A percentile compares a stretch with the other conserved stretches of the same genome.
Conservation (phyloP, 1,284 basidiomycete genomes). For the Neonothopanus nambi region DNA sequence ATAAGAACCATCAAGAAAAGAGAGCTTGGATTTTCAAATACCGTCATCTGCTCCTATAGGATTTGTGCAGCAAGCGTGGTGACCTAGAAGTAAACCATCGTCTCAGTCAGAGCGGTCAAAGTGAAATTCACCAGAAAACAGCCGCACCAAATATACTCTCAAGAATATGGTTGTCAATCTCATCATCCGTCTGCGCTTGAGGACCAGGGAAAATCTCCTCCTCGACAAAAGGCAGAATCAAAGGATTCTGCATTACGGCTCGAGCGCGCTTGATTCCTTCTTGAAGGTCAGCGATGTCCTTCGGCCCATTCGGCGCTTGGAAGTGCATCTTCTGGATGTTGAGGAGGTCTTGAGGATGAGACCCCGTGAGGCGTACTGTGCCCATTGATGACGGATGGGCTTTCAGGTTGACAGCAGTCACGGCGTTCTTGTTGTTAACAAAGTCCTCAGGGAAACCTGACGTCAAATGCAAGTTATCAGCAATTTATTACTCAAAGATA, state of each 20-base stretch:
- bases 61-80: slow-evolving; percentile 34
- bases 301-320: slow-evolving; percentile 23
- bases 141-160: slow-evolving; percentile 27
- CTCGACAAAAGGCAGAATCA: slow-evolving; percentile 24
- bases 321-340: slow-evolving; percentile 32
- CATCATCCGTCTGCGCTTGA: slow-evolving; percentile 24
- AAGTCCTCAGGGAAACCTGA: slow-evolving; percentile 23
- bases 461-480: background rate
- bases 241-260: slow-evolving; percentile 20
- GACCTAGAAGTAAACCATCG: slow-evolving; percentile 19
- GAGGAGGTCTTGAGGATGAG: slow-evolving; percentile 31
- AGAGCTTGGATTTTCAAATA: slow-evolving; percentile 10
- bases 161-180: slow-evolving; percentile 24
- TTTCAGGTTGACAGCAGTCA: slow-evolving; percentile 28
- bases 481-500: background rate
- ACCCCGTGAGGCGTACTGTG: slow-evolving; percentile 28
- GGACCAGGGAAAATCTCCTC: slow-evolving; percentile 26
- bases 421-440: slow-evolving; percentile 22
- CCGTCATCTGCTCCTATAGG: slow-evolving; percentile 29
- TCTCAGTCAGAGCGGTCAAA: background rate
- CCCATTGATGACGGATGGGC: slow-evolving; percentile 30
- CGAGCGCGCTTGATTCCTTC: slow-evolving; percentile 28
- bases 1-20: background rate
- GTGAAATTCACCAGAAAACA: background rate
- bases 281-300: slow-evolving; percentile 27